Conservation (phyloP, 352 stramenopile species). For the Globisporangium parvum region DNA sequence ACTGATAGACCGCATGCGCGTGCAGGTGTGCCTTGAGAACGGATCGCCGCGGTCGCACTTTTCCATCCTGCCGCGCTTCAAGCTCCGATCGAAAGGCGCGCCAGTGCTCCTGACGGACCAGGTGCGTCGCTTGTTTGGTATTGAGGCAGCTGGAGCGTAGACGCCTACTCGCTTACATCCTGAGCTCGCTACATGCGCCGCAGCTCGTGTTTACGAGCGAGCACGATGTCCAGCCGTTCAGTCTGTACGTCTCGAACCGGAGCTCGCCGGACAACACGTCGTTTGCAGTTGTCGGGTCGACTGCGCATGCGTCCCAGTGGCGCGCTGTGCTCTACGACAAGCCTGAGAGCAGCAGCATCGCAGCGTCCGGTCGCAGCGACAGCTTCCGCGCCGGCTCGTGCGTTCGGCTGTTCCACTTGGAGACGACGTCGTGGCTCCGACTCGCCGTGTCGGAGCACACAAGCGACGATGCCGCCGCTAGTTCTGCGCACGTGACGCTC, state of each 20-base stretch:
- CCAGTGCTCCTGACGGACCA: conserved; percentile 65
- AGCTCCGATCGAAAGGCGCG: conserved; percentile 54
- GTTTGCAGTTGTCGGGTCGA: conserved; percentile 42
- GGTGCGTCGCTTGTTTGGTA: conserved; percentile 15
- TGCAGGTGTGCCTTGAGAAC: conserved; percentile 41
- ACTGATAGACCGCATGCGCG: not conserved
- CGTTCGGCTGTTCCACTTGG: conserved; percentile 57
- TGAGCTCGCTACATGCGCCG: not conserved
- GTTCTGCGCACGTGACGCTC: conserved; percentile 23
- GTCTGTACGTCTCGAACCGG: conserved; percentile 61
- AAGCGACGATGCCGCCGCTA: conserved; percentile 1
- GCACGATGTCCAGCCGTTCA: conserved; percentile 39
- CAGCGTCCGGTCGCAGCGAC: conserved; percentile 4
- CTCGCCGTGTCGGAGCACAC: conserved; percentile 13
- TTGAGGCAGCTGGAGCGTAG: not conserved
- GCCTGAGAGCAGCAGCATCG: conserved; percentile 11
- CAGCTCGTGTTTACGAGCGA: conserved; percentile 49
- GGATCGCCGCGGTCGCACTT: conserved; percentile 48
- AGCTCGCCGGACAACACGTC: conserved; percentile 24
- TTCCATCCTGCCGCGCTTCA: conserved; percentile 49
- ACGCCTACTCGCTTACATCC: not conserved
- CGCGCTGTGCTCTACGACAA: conserved; percentile 52
- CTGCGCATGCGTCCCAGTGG: conserved; percentile 53
- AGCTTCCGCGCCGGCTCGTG: conserved; percentile 48
- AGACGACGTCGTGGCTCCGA: conserved; percentile 59